Evolutionary conservation across 352 stramenopile species (phyloP), one percentile per base, ranked within the genome.

Genomic region (Phytopythium delawarense): DNA sequence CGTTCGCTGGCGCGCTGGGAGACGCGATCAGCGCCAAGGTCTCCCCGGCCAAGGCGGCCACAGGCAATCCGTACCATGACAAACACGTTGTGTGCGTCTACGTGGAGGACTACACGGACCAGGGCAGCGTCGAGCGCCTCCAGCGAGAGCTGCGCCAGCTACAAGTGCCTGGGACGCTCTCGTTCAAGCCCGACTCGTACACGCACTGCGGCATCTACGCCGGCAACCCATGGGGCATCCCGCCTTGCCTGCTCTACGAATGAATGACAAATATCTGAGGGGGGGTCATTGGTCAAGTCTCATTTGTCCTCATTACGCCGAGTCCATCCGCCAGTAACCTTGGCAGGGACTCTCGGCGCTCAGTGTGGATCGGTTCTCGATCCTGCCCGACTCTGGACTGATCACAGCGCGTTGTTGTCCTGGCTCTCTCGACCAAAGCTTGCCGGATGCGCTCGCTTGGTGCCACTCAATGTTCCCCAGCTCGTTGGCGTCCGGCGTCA

Each of bases 401-500:
- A 18, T 12, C 12, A 25, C 30, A 21, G 13, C 12, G 23, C 21
- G 23, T 0, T 18, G 23, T n/a, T 34, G 46, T 1, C 16, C 23
- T 34, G 2, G 45, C 45, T 32, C 21, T 21, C 45, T 18, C 9
- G 45, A 18, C 21, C 45, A 32, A 11, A 8, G 4, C 21, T 23
- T 21, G 21, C 30, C 45, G 45, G 45, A 32, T 9, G 45, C 21
- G 13, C 11, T 11, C 21, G 11, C n/a, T 51, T 5, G 21, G 2
- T 4, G 13, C 46, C n/a, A 18, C 20, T 51, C 21, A 9, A 20
- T 15, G 42, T 25, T 4, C 39, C 15, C 45, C n/a, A 51, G 8
- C 45, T 34, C 6, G 13, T 34, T 12, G 13, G 59, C 46, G 23
- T 78, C 62, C 32, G 66, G 66, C 15, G 57, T 75, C 40, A 76